Evolutionary conservation across 2,329 filamentous ascomycete genomes (phyloP).

Genomic region (Verticillium nonalfalfae): DNA sequence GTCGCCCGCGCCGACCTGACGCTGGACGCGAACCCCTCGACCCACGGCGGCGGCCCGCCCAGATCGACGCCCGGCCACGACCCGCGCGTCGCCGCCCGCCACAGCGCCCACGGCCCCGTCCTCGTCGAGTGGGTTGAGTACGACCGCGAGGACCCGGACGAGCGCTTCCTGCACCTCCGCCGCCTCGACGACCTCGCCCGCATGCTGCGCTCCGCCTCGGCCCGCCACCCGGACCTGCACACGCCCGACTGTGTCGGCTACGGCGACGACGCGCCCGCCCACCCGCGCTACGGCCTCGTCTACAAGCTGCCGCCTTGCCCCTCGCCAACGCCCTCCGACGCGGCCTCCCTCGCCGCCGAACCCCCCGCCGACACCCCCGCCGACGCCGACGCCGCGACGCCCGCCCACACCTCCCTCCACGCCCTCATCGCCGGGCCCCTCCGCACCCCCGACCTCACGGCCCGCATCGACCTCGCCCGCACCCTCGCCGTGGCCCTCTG

Average conservation of each 20-base stretch:
- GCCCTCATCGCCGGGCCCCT: slow-evolving; percentile 29
- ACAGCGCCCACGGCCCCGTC: slow-evolving; percentile 26
- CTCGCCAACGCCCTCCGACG: too few relatives aligned
- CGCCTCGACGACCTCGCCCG: slow-evolving; percentile 38
- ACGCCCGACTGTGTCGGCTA: slow-evolving; percentile 41
- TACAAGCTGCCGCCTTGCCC: slow-evolving; percentile 17
- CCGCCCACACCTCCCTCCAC: slow-evolving; percentile 30
- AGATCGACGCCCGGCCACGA: slow-evolving; percentile 11
- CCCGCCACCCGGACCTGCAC: slow-evolving; percentile 37
- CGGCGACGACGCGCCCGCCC: slow-evolving; percentile 28
- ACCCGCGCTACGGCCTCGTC: slow-evolving; percentile 35
- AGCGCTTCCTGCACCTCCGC: slow-evolving; percentile 33
- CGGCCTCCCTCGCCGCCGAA: not conserved
- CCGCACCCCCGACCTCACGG: slow-evolving; percentile 37
- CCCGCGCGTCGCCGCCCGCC: slow-evolving; percentile 18
- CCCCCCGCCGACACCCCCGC: not conserved
- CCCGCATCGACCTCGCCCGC: slow-evolving; percentile 33
- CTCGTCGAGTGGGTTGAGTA: slow-evolving; percentile 40
- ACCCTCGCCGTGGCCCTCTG: slow-evolving; percentile 37
- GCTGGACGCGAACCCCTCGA: slow-evolving; percentile 2
- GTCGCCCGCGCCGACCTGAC: slow-evolving; percentile 25
- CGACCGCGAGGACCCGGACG: slow-evolving; percentile 32
- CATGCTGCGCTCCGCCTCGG: slow-evolving; percentile 38
- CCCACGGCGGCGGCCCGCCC: slow-evolving; percentile 5
- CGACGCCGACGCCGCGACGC: slow-evolving; percentile 18